Evolutionary conservation across 2,329 filamentous ascomycete genomes (phyloP), one percentile per base, ranked within the genome.

Genomic region (Calonectria henricotiae): DNA sequence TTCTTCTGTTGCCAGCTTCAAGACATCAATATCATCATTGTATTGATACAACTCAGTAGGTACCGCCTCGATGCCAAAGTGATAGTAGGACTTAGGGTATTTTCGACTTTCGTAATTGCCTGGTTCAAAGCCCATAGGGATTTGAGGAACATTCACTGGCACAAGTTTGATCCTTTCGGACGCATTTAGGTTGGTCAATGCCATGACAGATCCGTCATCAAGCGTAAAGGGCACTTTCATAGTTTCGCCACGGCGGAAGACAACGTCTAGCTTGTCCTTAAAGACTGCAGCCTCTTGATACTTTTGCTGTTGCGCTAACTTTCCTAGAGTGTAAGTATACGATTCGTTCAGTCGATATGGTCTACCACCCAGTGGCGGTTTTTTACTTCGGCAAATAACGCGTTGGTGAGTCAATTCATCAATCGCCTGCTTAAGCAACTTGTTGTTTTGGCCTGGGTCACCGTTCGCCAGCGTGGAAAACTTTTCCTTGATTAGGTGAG

Each of bases 101-200:
- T 89, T 89, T 66, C 92, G 87, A 25, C 90, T 92, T 76, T 93
- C 90, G 80, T 95, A 95, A 73, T 92, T 90, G 17, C 89, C 89
- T 8, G 91, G 91, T 64, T 89, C 88, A 76, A 94, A 92, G 1
- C 93, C 93, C 78, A 93, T 91, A 2, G 91, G 90, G 35, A 93
- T 89, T 61, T 87, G 76, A 1, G 89, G 89, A 5, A 92, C 86
- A 46, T 91, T 84, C 1, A 86, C 78, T 0, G 89, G 84, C 4
- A 86, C 82, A 7, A 93, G 77, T 17, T 79, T 83, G 47, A 94
- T 83, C 46, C 88, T 86, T 4, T 89, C 88, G 61, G 87, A 80
- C 0, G 90, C 89, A 70, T 91, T 87, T 65, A 95, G 80, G 74
- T 93, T 93, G 46, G 90, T 86, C 67, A 93, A 82, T 1, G 90